Base-by-base conservation (phyloP, 306 rosid genomes). In the Sechiopsis laciniata region DNA sequence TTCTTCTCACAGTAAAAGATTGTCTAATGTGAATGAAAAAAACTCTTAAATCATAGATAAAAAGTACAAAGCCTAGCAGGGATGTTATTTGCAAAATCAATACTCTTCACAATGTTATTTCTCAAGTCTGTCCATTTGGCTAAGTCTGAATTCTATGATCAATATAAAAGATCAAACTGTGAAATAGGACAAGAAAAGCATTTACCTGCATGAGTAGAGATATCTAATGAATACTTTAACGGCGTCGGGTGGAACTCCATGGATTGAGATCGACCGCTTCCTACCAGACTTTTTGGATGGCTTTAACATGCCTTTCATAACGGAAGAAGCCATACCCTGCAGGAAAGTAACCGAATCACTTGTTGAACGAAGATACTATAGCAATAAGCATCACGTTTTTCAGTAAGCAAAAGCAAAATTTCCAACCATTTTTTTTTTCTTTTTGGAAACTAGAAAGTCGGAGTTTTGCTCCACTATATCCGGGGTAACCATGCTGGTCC, bases 301-400 rank as follows among this genome's bases (percentile, higher is more conserved):
- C 83, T 81, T 85, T 42, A 94, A 75, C 87, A 86, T 62, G 78
- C 83, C 85, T 74, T 75, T 84, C 8, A 94, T 61, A 42, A 84
- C 97, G n/a, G 97, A 86, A 78, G 97, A 88, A 74, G 95, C 83
- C 89, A 76, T 78, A 58, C 81, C 96, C 98, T 94, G 84, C 63
- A 74, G 77, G 16, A 61, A 61, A 69, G 57, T 58, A 55, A 20
- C 59, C 67, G 5, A 20, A 55, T 70, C 52, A 45, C 54, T 45
- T 40, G 14, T 6, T 19, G 55, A 35, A 21, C 42, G 5, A 65
- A 26, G 8, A 26, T 26, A 26, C 29, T n/a, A n/a, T n/a, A n/a
- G n/a, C n/a, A n/a, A n/a, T n/a, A n/a, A n/a, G n/a, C n/a, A n/a
- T n/a, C n/a, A n/a, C n/a, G n/a, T n/a, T n/a, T n/a, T n/a, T n/a